A percentile compares a stretch with the other conserved stretches of the same genome.
Conservation (phyloP, 2,329 filamentous ascomycete genomes). For the Ophiostoma ulmi region DNA sequence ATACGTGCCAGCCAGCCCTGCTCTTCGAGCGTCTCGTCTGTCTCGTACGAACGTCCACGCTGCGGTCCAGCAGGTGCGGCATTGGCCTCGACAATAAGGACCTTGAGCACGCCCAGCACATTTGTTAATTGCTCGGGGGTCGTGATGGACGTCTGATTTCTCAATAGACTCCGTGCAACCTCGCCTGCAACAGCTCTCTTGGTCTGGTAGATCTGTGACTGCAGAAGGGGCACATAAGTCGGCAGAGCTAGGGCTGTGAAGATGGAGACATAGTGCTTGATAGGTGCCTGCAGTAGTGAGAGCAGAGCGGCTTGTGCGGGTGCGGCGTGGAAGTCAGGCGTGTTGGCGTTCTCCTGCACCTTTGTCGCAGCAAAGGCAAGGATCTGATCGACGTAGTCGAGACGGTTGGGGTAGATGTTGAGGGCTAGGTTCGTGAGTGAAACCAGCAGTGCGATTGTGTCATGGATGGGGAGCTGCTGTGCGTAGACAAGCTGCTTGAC, state of each 20-base stretch:
- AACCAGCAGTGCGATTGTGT: conserved; percentile 89
- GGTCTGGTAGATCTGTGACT: conserved; percentile 89
- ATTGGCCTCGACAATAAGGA: conserved; percentile 88
- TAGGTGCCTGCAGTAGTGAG: conserved; percentile 80
- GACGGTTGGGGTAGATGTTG: conserved; percentile 78
- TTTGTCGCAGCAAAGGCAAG: conserved; percentile 83
- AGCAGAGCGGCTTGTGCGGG: conserved; percentile 84
- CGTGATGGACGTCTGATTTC: conserved; percentile 73
- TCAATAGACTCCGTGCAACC: conserved; percentile 75
- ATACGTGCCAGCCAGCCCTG: conserved; percentile 95
- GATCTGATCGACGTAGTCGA: conserved; percentile 95
- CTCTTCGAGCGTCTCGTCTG: conserved; percentile 95
- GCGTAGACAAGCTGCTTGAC: conserved; percentile 90
- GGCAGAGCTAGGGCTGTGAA: conserved; percentile 95
- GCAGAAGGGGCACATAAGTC: conserved; percentile 82
- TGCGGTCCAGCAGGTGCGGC: conserved; percentile 68
- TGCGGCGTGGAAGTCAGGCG: conserved; percentile 86
- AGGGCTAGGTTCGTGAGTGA: conserved; percentile 89
- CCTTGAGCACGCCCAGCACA: conserved; percentile 79
- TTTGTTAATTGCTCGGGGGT: conserved; percentile 78
- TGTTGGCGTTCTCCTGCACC: conserved; percentile 83
- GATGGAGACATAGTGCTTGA: conserved; percentile 84
- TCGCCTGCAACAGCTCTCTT: conserved; percentile 85
- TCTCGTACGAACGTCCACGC: conserved; percentile 65
- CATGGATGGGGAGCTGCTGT: conserved; percentile 85